phyloP scores from a whole-genome alignment of 768 basidiomycete species.

The Trametes cinnabarina region DNA sequence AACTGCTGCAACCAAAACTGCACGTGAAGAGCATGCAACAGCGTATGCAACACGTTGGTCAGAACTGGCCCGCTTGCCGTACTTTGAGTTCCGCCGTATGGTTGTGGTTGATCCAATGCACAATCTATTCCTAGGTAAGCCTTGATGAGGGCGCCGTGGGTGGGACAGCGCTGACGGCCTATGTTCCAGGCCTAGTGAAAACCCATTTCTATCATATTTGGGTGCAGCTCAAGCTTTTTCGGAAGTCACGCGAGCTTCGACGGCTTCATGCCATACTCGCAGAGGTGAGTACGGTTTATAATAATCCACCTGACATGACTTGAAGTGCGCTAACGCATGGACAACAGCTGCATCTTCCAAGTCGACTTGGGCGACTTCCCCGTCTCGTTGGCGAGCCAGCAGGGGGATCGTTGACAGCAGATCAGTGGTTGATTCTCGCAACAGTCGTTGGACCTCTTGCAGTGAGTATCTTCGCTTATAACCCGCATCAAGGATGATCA shows the following conservation, averaged over 20 bases:
- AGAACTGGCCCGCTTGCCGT: conserved; percentile 7
- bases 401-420: conserved; percentile 12
- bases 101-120: conserved; percentile 19
- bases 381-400: conserved; percentile 8
- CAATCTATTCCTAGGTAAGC: conserved; percentile 14
- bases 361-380: conserved; percentile 24
- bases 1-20: not conserved
- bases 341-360: conserved; percentile 29
- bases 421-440: conserved; percentile 29
- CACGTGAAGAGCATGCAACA: conserved; percentile 2
- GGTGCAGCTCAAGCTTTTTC: conserved; percentile 9
- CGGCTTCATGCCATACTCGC: conserved; percentile 10
- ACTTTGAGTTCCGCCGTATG: conserved; percentile 13
- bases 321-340: no score
- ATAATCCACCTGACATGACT: not conserved
- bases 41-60: conserved; percentile 12
- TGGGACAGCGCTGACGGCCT: not conserved
- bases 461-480: conserved; percentile 17
- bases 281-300: not conserved
- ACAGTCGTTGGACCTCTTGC: conserved; percentile 31
- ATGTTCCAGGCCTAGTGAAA: conserved; percentile 9
- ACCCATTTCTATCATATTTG: conserved; percentile 17
- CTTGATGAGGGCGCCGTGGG: not conserved
- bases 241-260: conserved; percentile 9
- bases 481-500: no score